A percentile compares a stretch with the other conserved stretches of the same genome.
These are phyloP conservation scores for Asterochloris erici DNA, from an alignment of 139 green algal species.

Conservation along the genomic window DNA sequence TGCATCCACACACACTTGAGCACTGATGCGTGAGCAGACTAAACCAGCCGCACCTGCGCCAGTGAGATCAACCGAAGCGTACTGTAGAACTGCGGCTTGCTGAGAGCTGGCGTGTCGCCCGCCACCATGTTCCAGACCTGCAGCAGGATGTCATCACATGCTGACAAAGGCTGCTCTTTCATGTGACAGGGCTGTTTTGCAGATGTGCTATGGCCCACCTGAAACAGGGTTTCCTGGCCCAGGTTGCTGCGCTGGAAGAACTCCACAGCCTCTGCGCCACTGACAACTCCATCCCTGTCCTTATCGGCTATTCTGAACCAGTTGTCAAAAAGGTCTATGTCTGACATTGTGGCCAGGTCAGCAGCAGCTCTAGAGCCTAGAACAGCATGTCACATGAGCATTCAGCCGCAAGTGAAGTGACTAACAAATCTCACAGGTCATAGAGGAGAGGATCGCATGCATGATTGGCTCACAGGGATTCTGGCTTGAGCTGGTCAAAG, in stretches of 20 bases:
- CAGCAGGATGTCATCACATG: not conserved
- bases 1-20: not conserved
- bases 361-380: too few relatives aligned
- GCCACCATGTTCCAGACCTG: slow-evolving; percentile 85
- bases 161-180: not conserved
- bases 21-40: not conserved
- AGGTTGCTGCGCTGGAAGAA: slow-evolving; percentile 79
- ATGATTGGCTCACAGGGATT: too few relatives aligned
- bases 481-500: too few relatives aligned
- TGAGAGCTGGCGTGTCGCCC: slow-evolving; percentile 60
- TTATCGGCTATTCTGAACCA: slow-evolving; percentile 69
- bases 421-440: too few relatives aligned
- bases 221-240: slow-evolving; percentile 63
- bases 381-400: too few relatives aligned
- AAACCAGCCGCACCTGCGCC: slow-evolving; percentile 51
- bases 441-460: too few relatives aligned
- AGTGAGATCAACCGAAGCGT: slow-evolving; percentile 77
- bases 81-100: slow-evolving; percentile 71
- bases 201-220: slow-evolving; percentile 42
- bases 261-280: slow-evolving; percentile 69
- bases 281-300: slow-evolving; percentile 59
- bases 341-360: not conserved
- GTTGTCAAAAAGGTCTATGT: slow-evolving; percentile 41
- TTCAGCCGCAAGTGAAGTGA: too few relatives aligned
- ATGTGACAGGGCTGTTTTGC: not conserved